Conservation (phyloP, 495 filamentous ascomycete species). For the Neurospora sp. region DNA sequence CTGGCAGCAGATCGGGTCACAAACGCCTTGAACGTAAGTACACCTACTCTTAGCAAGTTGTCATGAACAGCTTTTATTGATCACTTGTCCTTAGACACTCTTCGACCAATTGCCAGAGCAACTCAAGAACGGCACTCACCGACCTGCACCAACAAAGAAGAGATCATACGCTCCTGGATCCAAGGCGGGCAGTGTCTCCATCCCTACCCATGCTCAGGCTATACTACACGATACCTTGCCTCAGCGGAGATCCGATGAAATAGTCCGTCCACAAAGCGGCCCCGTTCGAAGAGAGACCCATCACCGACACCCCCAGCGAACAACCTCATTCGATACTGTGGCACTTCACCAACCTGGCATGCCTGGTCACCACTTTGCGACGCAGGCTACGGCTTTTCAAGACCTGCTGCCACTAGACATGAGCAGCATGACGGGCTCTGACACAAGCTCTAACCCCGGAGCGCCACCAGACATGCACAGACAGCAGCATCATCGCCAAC, state of each 20-base stretch:
- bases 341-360: constrained; percentile 17
- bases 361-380: constrained; percentile 15
- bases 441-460: constrained; percentile 15
- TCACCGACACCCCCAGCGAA: constrained; percentile 17
- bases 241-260: constrained; percentile 38
- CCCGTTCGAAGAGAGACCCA: constrained; percentile 9
- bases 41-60: background rate
- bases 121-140: constrained; percentile 38
- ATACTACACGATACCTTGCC: constrained; percentile 17
- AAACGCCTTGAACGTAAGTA: constrained; percentile 54
- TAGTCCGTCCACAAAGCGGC: constrained; percentile 32
- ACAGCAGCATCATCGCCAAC: constrained; percentile 11
- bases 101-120: constrained; percentile 74
- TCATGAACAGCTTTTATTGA: background rate
- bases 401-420: constrained; percentile 25
- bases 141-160: constrained; percentile 41
- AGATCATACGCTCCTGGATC: constrained; percentile 45
- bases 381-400: constrained; percentile 10
- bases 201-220: constrained; percentile 10
- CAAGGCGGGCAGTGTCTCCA: constrained; percentile 18
- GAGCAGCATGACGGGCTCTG: constrained; percentile 7
- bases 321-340: constrained; percentile 23
- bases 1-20: constrained; percentile 82
- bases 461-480: constrained; percentile 9
- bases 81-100: constrained; percentile 40